phyloP scores from a whole-genome alignment of 1,284 basidiomycete species.

The Ustilago curta region DNA sequence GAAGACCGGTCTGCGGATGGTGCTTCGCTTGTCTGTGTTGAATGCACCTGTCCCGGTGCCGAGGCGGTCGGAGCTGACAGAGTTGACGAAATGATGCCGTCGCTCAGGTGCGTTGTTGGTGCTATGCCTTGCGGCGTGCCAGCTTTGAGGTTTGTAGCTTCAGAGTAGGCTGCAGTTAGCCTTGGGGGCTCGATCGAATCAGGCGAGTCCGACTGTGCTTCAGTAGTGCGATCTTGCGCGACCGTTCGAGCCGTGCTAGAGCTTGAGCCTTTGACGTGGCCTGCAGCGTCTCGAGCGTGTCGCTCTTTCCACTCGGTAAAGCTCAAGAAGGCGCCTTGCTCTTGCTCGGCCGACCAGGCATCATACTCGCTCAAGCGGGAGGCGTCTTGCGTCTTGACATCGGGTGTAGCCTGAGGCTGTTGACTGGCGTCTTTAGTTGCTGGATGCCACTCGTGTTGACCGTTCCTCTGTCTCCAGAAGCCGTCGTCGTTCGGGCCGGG shows the following conservation, averaged over 20 bases:
- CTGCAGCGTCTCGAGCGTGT: conserved; percentile 12
- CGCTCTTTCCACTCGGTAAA: conserved; percentile 52
- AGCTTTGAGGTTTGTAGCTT: neutral
- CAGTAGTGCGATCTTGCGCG: neutral
- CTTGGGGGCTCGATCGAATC: neutral
- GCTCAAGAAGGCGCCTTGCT: conserved; percentile 39
- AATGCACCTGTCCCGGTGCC: neutral
- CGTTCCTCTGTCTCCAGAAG: conserved; percentile 50
- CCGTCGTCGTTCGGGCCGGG: conserved; percentile 44
- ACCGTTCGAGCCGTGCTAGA: neutral
- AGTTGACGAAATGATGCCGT: neutral
- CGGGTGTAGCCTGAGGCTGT: neutral
- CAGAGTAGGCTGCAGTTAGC: neutral
- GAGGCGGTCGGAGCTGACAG: conserved; percentile 1
- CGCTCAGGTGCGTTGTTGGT: neutral
- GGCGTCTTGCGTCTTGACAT: neutral
- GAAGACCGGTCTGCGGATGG: neutral
- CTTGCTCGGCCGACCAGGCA: conserved; percentile 50
- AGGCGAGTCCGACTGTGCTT: conserved; percentile 2
- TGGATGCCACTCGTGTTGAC: conserved; percentile 45
- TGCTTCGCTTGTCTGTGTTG: neutral
- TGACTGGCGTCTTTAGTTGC: neutral
- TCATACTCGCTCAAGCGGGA: conserved; percentile 34
- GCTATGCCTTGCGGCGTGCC: neutral
- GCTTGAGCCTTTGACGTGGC: neutral